phyloP scores from a whole-genome alignment of 495 filamentous ascomycete genomes.

The Poronia punctata region DNA sequence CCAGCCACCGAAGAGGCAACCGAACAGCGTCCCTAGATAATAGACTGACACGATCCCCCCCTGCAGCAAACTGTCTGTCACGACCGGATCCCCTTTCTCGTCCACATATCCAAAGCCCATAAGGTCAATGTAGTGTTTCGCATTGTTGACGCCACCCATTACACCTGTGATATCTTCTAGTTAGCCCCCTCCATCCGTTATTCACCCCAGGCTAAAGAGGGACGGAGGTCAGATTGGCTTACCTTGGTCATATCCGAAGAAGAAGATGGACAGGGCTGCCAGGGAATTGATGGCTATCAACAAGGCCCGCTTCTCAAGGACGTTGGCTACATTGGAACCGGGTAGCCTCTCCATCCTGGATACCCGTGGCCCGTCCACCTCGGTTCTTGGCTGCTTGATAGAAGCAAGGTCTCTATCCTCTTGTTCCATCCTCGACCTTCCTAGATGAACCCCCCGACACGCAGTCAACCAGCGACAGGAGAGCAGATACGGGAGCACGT shows the following conservation, averaged over 20 bases:
- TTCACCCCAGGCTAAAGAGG: background rate
- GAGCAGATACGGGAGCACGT: no score
- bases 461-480: no score
- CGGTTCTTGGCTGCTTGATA: no score
- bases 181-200: conserved; percentile 44
- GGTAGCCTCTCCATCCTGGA: conserved; percentile 32
- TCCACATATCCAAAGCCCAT: conserved; percentile 61
- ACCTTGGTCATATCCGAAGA: conserved; percentile 22
- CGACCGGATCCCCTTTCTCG: conserved; percentile 39
- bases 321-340: conserved; percentile 53
- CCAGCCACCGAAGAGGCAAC: conserved; percentile 54
- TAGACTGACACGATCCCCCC: conserved; percentile 66
- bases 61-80: conserved; percentile 56
- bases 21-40: conserved; percentile 61
- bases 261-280: conserved; percentile 44
- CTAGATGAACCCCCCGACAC: no score
- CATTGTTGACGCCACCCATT: conserved; percentile 69
- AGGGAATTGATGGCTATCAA: conserved; percentile 60
- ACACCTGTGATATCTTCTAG: conserved; percentile 60
- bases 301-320: conserved; percentile 54
- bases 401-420: no score
- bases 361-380: no score
- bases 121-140: conserved; percentile 54
- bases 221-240: conserved; percentile 1
- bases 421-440: no score